Evolutionary conservation across 2,329 filamentous ascomycete genomes (phyloP).

Genomic region (Penicillium sp.): DNA sequence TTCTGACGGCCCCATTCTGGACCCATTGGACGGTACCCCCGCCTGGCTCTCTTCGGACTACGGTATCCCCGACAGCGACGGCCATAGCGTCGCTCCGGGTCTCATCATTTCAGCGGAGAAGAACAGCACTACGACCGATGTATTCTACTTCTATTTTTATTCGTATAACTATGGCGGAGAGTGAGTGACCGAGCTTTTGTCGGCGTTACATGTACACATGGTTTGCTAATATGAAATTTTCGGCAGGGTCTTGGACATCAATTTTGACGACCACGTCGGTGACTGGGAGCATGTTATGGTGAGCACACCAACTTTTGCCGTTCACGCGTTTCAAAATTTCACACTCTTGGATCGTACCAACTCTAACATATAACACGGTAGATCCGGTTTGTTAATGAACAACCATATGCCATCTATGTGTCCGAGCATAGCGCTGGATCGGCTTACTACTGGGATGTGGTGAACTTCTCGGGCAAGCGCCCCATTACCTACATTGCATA

Average conservation of each 20-base stretch:
- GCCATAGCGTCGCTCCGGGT: conserved; percentile 1
- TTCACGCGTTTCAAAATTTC: background rate
- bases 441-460: conserved; percentile 6
- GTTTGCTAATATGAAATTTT: background rate
- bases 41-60: conserved; percentile 5
- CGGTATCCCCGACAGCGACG: conserved; percentile 2
- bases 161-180: conserved; percentile 5
- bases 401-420: conserved; percentile 4
- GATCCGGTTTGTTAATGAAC: conserved; percentile 5
- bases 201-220: background rate
- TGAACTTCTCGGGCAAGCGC: conserved; percentile 3
- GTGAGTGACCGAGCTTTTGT: background rate
- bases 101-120: conserved; percentile 2
- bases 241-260: conserved; percentile 3
- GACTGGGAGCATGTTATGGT: conserved; percentile 7
- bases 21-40: conserved; percentile 1
- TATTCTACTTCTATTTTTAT: conserved; percentile 7
- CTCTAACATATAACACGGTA: background rate
- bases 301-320: background rate
- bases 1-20: conserved; percentile 4
- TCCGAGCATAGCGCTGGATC: conserved; percentile 5
- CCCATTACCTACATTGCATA: conserved; percentile 6
- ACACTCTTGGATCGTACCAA: background rate
- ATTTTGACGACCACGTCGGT: conserved; percentile 5
- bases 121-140: conserved; percentile 5